phyloP scores from a whole-genome alignment of 2,329 filamentous ascomycete genomes.

The Aspergillus ruber region DNA sequence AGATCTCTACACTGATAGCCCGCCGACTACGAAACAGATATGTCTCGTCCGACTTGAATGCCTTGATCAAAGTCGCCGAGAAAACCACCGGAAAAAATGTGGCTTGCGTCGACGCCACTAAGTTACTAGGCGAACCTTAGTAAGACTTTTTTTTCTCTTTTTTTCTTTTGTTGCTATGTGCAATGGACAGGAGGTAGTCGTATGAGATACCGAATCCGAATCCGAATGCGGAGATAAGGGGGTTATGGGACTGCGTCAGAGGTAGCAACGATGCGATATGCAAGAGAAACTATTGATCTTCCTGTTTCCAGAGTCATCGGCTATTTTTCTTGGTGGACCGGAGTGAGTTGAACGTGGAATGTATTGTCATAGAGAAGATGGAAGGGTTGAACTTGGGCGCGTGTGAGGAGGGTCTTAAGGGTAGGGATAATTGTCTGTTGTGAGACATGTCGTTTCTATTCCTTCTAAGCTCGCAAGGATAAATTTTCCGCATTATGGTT shows the following conservation, averaged over 20 bases:
- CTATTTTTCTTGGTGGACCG: conserved; percentile 2
- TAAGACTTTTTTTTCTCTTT: no score
- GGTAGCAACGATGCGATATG: conserved; percentile 6
- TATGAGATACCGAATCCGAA: conserved; percentile 3
- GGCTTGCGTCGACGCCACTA: neutral
- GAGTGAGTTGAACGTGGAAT: conserved; percentile 7
- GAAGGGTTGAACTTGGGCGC: conserved; percentile 1
- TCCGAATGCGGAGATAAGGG: conserved; percentile 1
- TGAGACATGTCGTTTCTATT: no score
- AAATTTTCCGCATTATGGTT: no score
- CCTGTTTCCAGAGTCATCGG: conserved; percentile 8
- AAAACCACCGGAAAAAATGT: no score
- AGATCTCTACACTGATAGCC: no score
- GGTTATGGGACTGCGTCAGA: conserved; percentile 3
- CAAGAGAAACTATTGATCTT: conserved; percentile 3
- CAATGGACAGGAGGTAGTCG: conserved; percentile 2
- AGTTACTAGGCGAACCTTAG: conserved; percentile 3
- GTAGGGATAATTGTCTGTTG: no score
- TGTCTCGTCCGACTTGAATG: no score
- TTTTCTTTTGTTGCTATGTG: no score
- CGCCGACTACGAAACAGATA: no score
- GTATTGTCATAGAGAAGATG: conserved; percentile 11
- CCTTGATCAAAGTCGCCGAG: no score
- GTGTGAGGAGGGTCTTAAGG: neutral
- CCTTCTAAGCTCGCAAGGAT: no score